Conservation (phyloP, 2,329 filamentous ascomycete genomes). For the Stemphylium vesicarium region DNA sequence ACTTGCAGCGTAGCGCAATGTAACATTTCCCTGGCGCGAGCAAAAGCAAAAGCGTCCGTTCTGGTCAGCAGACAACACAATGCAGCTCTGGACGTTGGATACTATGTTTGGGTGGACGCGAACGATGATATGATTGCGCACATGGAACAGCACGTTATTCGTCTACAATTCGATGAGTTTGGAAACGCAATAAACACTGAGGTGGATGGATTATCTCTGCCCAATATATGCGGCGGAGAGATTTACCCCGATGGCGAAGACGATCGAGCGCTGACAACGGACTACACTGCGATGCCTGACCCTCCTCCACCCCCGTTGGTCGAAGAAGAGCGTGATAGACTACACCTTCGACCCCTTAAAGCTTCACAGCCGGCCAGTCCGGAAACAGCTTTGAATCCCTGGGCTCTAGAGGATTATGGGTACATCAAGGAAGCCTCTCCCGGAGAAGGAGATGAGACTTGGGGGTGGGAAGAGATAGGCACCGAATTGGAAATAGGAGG, state of each 20-base stretch:
- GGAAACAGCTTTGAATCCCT: too few species aligned
- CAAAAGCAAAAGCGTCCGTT: constrained; percentile 21
- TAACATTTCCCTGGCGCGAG: constrained; percentile 11
- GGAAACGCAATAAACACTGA: constrained; percentile 7
- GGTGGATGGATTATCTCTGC: background rate
- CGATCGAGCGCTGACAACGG: too few species aligned
- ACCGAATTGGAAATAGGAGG: background rate
- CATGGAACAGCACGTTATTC: constrained; percentile 14
- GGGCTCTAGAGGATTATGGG: too few species aligned
- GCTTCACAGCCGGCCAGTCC: too few species aligned
- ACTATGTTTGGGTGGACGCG: constrained; percentile 12
- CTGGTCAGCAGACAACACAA: constrained; percentile 14
- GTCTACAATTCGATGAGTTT: constrained; percentile 7
- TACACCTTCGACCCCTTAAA: too few species aligned
- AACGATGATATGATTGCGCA: constrained; percentile 20
- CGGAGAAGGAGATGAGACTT: too few species aligned
- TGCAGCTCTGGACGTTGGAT: constrained; percentile 13
- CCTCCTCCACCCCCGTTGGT: too few species aligned
- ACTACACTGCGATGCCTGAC: too few species aligned
- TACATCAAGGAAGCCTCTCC: too few species aligned
- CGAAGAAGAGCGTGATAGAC: too few species aligned
- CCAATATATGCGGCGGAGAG: constrained; percentile 18
- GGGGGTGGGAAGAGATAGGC: too few species aligned
- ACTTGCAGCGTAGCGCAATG: constrained; percentile 1
- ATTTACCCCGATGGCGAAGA: background rate